Conservation (phyloP, 2,329 filamentous ascomycete species). For the Colletotrichum shisoi region DNA sequence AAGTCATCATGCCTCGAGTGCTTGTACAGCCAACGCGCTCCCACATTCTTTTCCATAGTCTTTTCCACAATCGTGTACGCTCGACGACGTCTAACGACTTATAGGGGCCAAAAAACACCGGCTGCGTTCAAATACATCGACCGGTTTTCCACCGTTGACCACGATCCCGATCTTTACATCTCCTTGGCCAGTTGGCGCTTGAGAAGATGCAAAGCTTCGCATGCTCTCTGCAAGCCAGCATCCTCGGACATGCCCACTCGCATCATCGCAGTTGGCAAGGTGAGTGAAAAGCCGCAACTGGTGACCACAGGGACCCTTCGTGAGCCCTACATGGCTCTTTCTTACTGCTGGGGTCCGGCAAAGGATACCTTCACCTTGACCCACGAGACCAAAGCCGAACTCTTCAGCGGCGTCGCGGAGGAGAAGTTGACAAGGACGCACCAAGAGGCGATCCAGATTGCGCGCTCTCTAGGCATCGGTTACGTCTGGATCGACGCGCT, state of each 20-base stretch:
- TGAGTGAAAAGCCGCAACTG: neutral
- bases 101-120: neutral
- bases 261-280: slow-evolving; percentile 5
- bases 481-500: slow-evolving; percentile 31
- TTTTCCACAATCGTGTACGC: neutral
- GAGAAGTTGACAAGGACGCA: slow-evolving; percentile 10
- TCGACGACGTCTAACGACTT: neutral
- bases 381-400: slow-evolving; percentile 1
- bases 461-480: slow-evolving; percentile 8
- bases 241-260: slow-evolving; percentile 20
- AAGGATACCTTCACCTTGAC: slow-evolving; percentile 8
- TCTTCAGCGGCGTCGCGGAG: slow-evolving; percentile 1
- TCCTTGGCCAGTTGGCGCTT: slow-evolving; percentile 7
- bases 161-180: slow-evolving; percentile 4
- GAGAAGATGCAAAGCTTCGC: slow-evolving; percentile 3
- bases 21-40: no score
- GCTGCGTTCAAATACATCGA: slow-evolving; percentile 5
- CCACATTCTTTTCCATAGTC: no score
- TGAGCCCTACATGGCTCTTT: slow-evolving; percentile 22
- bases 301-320: neutral
- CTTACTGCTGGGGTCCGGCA: slow-evolving; percentile 24
- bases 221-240: slow-evolving; percentile 11
- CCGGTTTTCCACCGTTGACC: slow-evolving; percentile 3
- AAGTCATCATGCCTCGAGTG: neutral
- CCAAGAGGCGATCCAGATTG: slow-evolving; percentile 11